Conservation (phyloP, 257 asterid genomes). For the Ballota nigra region DNA sequence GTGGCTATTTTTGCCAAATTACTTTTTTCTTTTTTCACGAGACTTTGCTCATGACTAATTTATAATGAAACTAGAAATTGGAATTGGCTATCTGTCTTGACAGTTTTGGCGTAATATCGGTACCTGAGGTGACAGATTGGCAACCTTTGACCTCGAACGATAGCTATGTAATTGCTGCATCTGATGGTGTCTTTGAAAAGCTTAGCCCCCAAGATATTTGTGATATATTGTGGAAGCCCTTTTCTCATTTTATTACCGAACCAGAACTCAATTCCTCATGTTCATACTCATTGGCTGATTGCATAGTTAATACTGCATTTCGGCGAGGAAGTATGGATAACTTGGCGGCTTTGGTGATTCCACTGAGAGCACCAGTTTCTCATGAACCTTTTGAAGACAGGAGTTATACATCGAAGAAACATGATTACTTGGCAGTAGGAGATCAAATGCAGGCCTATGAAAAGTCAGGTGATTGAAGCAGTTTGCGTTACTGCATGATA, state of each 20-base stretch:
- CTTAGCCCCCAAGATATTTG: slow-evolving; percentile 87
- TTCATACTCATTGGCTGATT: slow-evolving; percentile 73
- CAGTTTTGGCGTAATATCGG: slow-evolving; percentile 96
- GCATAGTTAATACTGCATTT: slow-evolving; percentile 76
- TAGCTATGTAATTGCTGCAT: slow-evolving; percentile 85
- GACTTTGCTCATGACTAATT: neutral
- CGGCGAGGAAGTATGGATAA: slow-evolving; percentile 87
- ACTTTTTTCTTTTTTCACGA: neutral
- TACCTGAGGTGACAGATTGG: slow-evolving; percentile 98
- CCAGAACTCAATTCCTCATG: slow-evolving; percentile 52
- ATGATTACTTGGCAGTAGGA: slow-evolving; percentile 48
- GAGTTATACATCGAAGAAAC: slow-evolving; percentile 33
- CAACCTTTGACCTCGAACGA: slow-evolving; percentile 72
- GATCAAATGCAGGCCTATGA: slow-evolving; percentile 41
- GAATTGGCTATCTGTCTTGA: slow-evolving; percentile 19
- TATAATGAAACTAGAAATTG: neutral
- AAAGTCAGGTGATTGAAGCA: slow-evolving; percentile 45
- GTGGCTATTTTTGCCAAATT: slow-evolving; percentile 9
- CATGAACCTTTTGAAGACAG: slow-evolving; percentile 32
- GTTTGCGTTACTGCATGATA: neutral
- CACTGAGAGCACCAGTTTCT: slow-evolving; percentile 43
- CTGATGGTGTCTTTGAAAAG: slow-evolving; percentile 91
- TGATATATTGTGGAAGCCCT: slow-evolving; percentile 70
- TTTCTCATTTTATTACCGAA: slow-evolving; percentile 39
- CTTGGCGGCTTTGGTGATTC: slow-evolving; percentile 78